Evolutionary conservation across 2,329 filamentous ascomycete genomes (phyloP).

Genomic region (Geosmithia morbida): DNA sequence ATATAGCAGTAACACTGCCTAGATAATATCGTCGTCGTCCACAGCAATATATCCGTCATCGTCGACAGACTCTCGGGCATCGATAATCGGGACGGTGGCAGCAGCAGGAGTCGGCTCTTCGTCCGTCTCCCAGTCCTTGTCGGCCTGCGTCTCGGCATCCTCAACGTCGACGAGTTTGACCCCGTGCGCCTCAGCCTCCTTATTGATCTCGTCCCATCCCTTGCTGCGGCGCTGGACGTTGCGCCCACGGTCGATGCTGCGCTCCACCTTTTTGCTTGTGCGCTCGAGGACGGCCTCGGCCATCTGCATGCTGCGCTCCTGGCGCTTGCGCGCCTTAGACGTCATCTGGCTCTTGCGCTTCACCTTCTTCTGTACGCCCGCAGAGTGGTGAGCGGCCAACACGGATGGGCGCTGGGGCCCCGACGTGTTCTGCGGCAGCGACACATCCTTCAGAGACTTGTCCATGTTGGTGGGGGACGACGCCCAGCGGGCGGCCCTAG

Average conservation of each 20-base stretch:
- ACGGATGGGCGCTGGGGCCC: slow-evolving; percentile 42
- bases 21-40: slow-evolving; percentile 17
- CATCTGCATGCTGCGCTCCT: slow-evolving; percentile 42
- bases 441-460: slow-evolving; percentile 51
- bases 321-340: slow-evolving; percentile 36
- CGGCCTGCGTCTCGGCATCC: slow-evolving; percentile 12
- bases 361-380: slow-evolving; percentile 61
- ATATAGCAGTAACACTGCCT: not conserved
- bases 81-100: not conserved
- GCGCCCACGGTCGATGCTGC: slow-evolving; percentile 34
- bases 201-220: slow-evolving; percentile 46
- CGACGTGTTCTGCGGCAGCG: slow-evolving; percentile 30
- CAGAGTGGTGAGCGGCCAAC: slow-evolving; percentile 50
- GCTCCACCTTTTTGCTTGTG: slow-evolving; percentile 38
- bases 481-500: slow-evolving; percentile 60
- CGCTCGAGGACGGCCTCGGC: slow-evolving; percentile 46
- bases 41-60: slow-evolving; percentile 2
- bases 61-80: not conserved
- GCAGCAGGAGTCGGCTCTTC: slow-evolving; percentile 3
- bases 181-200: slow-evolving; percentile 13
- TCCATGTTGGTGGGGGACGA: slow-evolving; percentile 57
- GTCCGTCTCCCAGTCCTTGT: slow-evolving; percentile 5
- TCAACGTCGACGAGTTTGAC: slow-evolving; percentile 7
- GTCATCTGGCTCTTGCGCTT: slow-evolving; percentile 44
- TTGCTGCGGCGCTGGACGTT: slow-evolving; percentile 33